Percentiles rank a stretch among this genome's conserved stretches.
These are phyloP conservation scores for Didymella lethalis DNA, from an alignment of 2,329 filamentous ascomycete species.

Conservation along the genomic window DNA sequence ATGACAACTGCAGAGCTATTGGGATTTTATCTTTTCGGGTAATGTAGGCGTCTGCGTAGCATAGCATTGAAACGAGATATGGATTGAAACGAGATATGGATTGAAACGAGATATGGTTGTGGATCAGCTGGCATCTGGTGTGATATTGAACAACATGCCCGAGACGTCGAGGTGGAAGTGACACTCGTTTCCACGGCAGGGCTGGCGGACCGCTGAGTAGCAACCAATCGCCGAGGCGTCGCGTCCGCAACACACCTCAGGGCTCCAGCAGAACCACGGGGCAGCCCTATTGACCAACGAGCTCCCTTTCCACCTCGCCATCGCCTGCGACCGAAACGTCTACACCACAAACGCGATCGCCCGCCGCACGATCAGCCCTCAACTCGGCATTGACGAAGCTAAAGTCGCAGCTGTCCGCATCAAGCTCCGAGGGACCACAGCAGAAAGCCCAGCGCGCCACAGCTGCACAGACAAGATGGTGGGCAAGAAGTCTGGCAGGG, in stretches of 20 bases:
- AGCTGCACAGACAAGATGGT: slow-evolving; percentile 59
- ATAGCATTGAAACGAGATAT: not conserved
- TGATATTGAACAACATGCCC: not conserved
- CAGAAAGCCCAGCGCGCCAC: not conserved
- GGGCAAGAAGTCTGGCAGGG: slow-evolving; percentile 70
- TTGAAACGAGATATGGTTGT: not conserved
- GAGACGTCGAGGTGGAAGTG: not conserved
- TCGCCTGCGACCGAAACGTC: not conserved
- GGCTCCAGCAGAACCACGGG: slow-evolving; percentile 14
- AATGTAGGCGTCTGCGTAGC: no score
- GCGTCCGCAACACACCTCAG: slow-evolving; percentile 12
- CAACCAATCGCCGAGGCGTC: slow-evolving; percentile 19
- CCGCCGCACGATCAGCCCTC: not conserved
- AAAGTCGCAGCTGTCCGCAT: not conserved
- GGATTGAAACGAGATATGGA: no score
- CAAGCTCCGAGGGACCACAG: not conserved
- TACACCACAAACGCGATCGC: not conserved
- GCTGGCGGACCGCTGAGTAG: slow-evolving; percentile 7
- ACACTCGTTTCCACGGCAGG: slow-evolving; percentile 3
- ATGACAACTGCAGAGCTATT: not conserved
- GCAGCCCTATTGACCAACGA: slow-evolving; percentile 3
- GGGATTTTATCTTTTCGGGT: no score
- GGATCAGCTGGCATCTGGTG: not conserved
- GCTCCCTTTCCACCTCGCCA: not conserved
- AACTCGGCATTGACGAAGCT: not conserved